A percentile compares a stretch with the other conserved stretches of the same genome.
Conservation (phyloP, 169 alveolate species). For the Neospora caninum region DNA sequence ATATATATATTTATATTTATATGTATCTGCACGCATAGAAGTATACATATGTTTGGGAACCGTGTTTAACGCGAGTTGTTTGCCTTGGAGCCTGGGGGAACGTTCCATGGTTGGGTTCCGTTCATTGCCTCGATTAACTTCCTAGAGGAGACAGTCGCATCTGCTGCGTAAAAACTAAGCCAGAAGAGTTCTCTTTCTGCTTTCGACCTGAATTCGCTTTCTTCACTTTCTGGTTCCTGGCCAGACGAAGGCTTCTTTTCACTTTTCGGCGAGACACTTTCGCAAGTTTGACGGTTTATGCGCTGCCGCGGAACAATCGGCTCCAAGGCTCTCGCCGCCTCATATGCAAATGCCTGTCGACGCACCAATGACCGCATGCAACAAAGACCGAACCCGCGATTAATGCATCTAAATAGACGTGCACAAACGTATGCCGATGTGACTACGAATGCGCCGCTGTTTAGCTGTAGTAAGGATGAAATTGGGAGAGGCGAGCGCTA, state of each 20-base stretch:
- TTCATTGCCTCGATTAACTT: not conserved
- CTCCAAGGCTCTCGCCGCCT: conserved; percentile 14
- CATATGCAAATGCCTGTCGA: not conserved
- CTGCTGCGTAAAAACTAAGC: conserved; percentile 37
- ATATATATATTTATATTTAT: too few relatives aligned
- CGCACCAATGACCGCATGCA: not conserved
- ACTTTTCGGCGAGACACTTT: not conserved
- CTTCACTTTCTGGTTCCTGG: not conserved
- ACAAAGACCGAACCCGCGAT: not conserved
- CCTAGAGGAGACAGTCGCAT: not conserved
- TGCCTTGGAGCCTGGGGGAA: too few relatives aligned
- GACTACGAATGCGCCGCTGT: too few relatives aligned
- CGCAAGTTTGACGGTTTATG: not conserved
- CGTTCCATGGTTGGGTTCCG: not conserved
- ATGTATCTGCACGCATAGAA: too few relatives aligned
- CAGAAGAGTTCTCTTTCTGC: conserved; percentile 18
- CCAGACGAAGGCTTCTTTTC: not conserved
- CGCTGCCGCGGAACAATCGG: not conserved
- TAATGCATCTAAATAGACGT: too few relatives aligned
- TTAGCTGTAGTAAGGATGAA: too few relatives aligned
- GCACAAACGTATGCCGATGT: too few relatives aligned
- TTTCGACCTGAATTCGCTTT: not conserved
- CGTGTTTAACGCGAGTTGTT: too few relatives aligned
- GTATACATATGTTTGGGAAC: too few relatives aligned
- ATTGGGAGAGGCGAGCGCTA: too few relatives aligned